phyloP scores from a whole-genome alignment of 768 basidiomycete genomes.

The Epithele typhae region DNA sequence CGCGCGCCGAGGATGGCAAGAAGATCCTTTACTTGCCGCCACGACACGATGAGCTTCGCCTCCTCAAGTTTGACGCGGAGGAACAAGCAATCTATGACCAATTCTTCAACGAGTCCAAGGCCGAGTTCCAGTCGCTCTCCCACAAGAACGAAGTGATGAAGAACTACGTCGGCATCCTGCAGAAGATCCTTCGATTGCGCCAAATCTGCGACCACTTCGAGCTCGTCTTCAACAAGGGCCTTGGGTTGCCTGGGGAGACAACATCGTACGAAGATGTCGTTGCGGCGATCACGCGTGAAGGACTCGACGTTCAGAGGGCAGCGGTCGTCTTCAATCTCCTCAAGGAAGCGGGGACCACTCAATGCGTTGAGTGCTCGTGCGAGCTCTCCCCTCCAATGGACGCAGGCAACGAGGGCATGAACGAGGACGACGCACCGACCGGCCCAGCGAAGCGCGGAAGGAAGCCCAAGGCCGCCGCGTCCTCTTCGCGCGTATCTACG shows the following conservation, averaged over 20 bases:
- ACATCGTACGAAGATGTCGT: conserved; percentile 73
- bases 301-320: conserved; percentile 71
- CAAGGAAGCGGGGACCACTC: conserved; percentile 81
- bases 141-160: conserved; percentile 94
- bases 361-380: conserved; percentile 82
- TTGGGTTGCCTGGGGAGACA: conserved; percentile 45
- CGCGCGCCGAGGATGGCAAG: conserved; percentile 73
- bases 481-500: conserved; percentile 60
- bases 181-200: conserved; percentile 91
- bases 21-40: conserved; percentile 85
- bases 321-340: conserved; percentile 81
- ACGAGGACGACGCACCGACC: conserved; percentile 44
- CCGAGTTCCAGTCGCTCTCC: conserved; percentile 84
- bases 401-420: conserved; percentile 34
- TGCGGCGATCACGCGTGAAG: conserved; percentile 70
- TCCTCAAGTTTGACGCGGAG: conserved; percentile 75
- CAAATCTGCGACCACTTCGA: conserved; percentile 98
- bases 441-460: conserved; percentile 45
- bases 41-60: conserved; percentile 83
- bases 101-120: conserved; percentile 87
- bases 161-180: conserved; percentile 96
- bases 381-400: conserved; percentile 55
- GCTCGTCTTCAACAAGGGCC: conserved; percentile 63
- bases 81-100: conserved; percentile 86
- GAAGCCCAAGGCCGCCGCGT: conserved; percentile 43